Conservation (phyloP, 2,329 filamentous ascomycete species). For the Aspergillus brasiliensis region DNA sequence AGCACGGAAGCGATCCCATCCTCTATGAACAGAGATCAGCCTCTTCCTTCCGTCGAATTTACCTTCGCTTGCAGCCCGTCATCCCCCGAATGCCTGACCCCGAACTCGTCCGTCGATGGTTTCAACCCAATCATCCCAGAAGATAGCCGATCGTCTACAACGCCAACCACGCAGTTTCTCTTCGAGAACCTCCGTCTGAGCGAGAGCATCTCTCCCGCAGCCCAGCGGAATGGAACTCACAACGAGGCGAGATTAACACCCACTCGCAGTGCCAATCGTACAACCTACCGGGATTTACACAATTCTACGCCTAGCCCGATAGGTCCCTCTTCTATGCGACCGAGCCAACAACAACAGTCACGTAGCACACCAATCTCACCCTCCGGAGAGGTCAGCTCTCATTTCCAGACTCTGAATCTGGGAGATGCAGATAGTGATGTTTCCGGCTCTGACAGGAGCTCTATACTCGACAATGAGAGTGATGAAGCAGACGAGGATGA, state of each 20-base stretch:
- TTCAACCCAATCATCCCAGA: background rate
- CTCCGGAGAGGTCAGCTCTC: too few relatives aligned
- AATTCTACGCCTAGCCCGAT: constrained; percentile 11
- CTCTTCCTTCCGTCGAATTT: constrained; percentile 10
- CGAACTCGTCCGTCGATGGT: constrained; percentile 6
- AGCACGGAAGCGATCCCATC: too few relatives aligned
- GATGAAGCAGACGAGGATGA: background rate
- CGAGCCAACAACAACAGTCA: background rate
- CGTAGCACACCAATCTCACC: background rate
- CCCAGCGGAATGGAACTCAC: too few relatives aligned
- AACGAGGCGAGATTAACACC: background rate
- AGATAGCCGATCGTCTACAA: background rate
- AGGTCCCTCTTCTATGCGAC: background rate
- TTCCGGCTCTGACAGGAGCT: too few relatives aligned
- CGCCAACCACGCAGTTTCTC: background rate
- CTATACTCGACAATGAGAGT: background rate
- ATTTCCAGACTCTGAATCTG: too few relatives aligned
- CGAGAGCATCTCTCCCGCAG: background rate
- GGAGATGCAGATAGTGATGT: too few relatives aligned
- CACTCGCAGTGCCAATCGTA: background rate
- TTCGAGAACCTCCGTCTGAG: background rate
- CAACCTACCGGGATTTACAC: constrained; percentile 16
- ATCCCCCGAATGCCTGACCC: constrained; percentile 4
- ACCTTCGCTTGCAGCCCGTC: constrained; percentile 9
- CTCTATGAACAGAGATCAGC: too few relatives aligned